phyloP scores from a whole-genome alignment of 2,329 filamentous ascomycete species.

The Helicocarpus griseus region DNA sequence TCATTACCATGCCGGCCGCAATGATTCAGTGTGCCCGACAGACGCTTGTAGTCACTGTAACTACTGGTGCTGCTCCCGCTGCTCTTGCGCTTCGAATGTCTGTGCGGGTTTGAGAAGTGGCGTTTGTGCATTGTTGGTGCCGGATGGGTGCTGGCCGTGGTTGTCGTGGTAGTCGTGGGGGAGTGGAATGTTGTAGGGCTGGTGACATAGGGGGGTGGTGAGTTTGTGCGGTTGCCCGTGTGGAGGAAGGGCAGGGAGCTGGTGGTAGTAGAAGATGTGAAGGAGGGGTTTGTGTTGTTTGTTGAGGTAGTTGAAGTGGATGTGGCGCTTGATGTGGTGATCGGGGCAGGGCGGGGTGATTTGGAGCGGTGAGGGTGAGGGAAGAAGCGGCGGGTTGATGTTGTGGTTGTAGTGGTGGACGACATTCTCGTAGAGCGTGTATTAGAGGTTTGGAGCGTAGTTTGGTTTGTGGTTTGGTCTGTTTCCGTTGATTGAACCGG shows the following conservation, averaged over 20 bases:
- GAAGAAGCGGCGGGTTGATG: slow-evolving; percentile 10
- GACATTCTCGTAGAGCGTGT: neutral
- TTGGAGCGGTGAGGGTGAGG: slow-evolving; percentile 13
- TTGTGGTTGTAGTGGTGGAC: slow-evolving; percentile 2
- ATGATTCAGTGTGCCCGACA: slow-evolving; percentile 33
- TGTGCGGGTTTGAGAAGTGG: slow-evolving; percentile 4
- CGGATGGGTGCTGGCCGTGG: neutral
- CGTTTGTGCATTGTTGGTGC: slow-evolving; percentile 8
- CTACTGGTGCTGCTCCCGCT: slow-evolving; percentile 9
- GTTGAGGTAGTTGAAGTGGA: neutral
- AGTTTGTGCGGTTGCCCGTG: slow-evolving; percentile 10
- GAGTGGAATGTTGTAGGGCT: slow-evolving; percentile 1
- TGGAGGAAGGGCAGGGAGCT: slow-evolving; percentile 5
- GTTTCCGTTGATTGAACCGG: neutral
- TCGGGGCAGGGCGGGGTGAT: slow-evolving; percentile 15
- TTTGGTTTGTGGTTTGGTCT: neutral
- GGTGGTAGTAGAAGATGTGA: neutral
- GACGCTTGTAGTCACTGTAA: slow-evolving; percentile 27
- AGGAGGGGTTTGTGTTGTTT: too few relatives aligned
- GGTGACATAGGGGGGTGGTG: slow-evolving; percentile 11
- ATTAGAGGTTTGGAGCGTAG: slow-evolving; percentile 1
- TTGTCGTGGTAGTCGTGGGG: neutral
- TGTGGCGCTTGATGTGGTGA: neutral
- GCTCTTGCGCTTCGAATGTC: neutral
- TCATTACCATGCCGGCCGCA: slow-evolving; percentile 42